A percentile compares a stretch with the other conserved stretches of the same genome.
Conservation (phyloP, 1,284 basidiomycete genomes). For the Ganoderma lucidum region DNA sequence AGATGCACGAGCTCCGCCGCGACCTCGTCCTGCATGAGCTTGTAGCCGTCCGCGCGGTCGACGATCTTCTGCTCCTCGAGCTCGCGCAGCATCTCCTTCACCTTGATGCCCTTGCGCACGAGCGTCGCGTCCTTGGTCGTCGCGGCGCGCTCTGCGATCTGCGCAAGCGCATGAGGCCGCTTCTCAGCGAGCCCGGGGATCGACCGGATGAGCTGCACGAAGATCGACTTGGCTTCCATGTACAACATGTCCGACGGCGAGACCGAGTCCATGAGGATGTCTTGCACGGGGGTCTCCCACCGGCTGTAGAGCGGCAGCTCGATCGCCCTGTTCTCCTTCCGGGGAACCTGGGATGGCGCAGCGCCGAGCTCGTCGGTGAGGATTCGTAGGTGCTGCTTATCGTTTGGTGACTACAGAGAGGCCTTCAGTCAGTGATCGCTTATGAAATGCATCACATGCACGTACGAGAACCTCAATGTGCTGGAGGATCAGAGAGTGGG, state of each 20-base stretch:
- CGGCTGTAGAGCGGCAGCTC: slow-evolving; percentile 95
- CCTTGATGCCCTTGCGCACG: slow-evolving; percentile 97
- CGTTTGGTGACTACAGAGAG: slow-evolving; percentile 84
- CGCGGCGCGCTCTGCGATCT: slow-evolving; percentile 93
- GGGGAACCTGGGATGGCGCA: slow-evolving; percentile 93
- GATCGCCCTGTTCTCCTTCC: slow-evolving; percentile 96
- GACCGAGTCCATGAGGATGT: slow-evolving; percentile 97
- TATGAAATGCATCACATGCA: slow-evolving; percentile 21
- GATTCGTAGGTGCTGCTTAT: slow-evolving; percentile 96
- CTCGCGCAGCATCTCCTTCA: slow-evolving; percentile 98
- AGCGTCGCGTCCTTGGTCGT: slow-evolving; percentile 97
- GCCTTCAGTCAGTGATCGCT: slow-evolving; percentile 17
- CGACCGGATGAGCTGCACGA: slow-evolving; percentile 96
- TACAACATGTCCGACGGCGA: slow-evolving; percentile 99
- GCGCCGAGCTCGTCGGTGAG: slow-evolving; percentile 95
- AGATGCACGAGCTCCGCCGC: slow-evolving; percentile 94
- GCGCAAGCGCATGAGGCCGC: slow-evolving; percentile 89
- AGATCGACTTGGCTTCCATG: slow-evolving; percentile 99
- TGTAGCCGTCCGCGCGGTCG: slow-evolving; percentile 85
- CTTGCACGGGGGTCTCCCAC: slow-evolving; percentile 99
- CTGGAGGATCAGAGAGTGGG: slow-evolving; percentile 93
- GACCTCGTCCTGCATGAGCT: slow-evolving; percentile 97
- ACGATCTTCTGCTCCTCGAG: slow-evolving; percentile 92
- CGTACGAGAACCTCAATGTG: slow-evolving; percentile 94
- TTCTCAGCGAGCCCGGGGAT: slow-evolving; percentile 87